Conservation (phyloP, 78 protist species). For the Pigoraptor vietnamica region DNA sequence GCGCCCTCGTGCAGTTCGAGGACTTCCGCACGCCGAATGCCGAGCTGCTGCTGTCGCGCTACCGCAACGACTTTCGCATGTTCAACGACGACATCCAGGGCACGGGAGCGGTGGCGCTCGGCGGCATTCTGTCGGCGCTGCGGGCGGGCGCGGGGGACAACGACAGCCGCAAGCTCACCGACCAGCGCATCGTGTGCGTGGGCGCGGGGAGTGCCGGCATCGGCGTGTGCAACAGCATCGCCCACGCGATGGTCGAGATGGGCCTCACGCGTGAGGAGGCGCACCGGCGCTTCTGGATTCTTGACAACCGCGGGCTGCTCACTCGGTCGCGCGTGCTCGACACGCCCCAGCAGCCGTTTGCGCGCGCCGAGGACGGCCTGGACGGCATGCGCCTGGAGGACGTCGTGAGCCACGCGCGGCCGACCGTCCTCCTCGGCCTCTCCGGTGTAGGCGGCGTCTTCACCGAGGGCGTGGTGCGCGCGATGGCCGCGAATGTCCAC, state of each 20-base stretch:
- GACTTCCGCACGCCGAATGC: constrained; percentile 82
- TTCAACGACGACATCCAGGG: constrained; percentile 97
- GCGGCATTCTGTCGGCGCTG: constrained; percentile 73
- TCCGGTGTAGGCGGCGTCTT: constrained; percentile 68
- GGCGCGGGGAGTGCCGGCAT: constrained; percentile 94
- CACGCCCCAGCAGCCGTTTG: not conserved
- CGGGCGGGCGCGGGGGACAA: constrained; percentile 1
- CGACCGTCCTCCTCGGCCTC: constrained; percentile 85
- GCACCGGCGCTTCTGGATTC: constrained; percentile 59
- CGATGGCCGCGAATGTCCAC: constrained; percentile 41
- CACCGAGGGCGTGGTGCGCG: constrained; percentile 64
- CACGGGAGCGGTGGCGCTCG: constrained; percentile 82
- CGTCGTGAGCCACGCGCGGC: constrained; percentile 56
- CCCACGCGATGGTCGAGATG: constrained; percentile 32
- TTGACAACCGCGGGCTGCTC: constrained; percentile 47
- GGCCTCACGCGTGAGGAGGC: constrained; percentile 63
- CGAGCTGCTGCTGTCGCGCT: constrained; percentile 70
- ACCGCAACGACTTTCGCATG: constrained; percentile 59
- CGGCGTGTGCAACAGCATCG: constrained; percentile 64
- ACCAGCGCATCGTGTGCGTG: constrained; percentile 69
- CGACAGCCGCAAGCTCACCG: not conserved
- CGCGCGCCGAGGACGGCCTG: not conserved
- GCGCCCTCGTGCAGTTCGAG: constrained; percentile 87
- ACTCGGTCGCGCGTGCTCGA: not conserved
- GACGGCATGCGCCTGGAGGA: constrained; percentile 36